Conservation (phyloP, 257 asterid species). For the Petrea volubilis region DNA sequence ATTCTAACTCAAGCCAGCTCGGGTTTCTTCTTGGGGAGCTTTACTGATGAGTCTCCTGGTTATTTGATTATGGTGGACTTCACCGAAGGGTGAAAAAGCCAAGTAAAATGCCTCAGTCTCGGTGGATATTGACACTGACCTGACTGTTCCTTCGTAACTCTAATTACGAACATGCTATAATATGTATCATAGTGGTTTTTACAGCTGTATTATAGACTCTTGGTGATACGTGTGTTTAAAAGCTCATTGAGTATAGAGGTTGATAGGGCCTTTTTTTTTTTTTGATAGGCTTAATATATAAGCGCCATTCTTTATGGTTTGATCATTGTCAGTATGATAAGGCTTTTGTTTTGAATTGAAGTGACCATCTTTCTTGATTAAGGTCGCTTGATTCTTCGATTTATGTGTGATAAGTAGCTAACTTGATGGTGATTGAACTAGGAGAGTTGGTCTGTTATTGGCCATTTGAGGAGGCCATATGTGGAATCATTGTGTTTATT, state of each 20-base stretch:
- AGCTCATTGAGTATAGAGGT: not conserved
- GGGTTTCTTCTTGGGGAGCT: conserved; percentile 8
- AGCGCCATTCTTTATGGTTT: not conserved
- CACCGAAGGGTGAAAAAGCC: conserved; percentile 15
- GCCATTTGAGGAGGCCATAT: too few species aligned
- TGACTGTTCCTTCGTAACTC: not conserved
- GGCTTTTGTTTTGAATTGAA: not conserved
- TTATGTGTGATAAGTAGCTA: not conserved
- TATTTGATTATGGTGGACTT: not conserved
- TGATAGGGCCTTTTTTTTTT: not conserved
- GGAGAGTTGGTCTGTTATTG: too few species aligned
- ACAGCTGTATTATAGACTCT: conserved; percentile 1
- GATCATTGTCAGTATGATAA: not conserved
- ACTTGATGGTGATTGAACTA: too few species aligned
- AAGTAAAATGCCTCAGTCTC: not conserved
- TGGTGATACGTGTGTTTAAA: not conserved
- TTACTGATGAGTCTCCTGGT: not conserved
- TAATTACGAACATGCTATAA: conserved; percentile 5
- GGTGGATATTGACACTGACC: conserved; percentile 10
- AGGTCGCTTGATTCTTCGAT: not conserved
- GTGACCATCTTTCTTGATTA: not conserved
- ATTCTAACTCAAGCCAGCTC: conserved; percentile 13
- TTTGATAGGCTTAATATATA: not conserved
- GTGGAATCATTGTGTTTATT: too few species aligned
- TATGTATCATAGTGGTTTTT: conserved; percentile 11